Evolutionary conservation across 345 rosid species (phyloP).

Genomic region (Iberis pinnata): DNA sequence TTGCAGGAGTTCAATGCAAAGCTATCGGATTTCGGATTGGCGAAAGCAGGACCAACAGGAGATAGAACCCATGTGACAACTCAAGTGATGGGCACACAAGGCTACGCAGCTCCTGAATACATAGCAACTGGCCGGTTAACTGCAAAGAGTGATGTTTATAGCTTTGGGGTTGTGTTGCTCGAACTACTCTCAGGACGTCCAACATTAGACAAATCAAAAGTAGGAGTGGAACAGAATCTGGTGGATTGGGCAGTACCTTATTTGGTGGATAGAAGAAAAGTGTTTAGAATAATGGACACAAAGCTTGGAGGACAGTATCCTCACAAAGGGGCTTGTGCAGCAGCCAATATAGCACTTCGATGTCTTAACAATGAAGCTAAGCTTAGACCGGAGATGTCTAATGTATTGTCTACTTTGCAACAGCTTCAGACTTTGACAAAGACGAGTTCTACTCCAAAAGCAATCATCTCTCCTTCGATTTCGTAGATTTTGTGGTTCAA

Average conservation of each 20-base stretch:
- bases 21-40: slow-evolving; percentile 94
- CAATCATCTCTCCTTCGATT: no score
- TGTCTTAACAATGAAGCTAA: no score
- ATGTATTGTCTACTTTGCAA: no score
- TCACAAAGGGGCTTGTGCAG: no score
- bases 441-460: no score
- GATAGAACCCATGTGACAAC: slow-evolving; percentile 94
- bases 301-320: no score
- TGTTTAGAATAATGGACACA: no score
- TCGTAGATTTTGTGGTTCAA: no score
- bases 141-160: slow-evolving; percentile 56
- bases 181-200: slow-evolving; percentile 59
- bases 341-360: no score
- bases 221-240: slow-evolving; percentile 51
- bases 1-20: slow-evolving; percentile 71
- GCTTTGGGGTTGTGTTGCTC: slow-evolving; percentile 65
- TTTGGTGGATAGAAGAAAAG: no score
- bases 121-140: slow-evolving; percentile 70
- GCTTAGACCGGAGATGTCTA: no score
- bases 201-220: slow-evolving; percentile 42
- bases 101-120: slow-evolving; percentile 94
- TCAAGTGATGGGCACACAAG: slow-evolving; percentile 76
- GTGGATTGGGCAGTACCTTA: slow-evolving; percentile 75
- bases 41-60: slow-evolving; percentile 94
- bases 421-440: no score